phyloP scores from a whole-genome alignment of 495 filamentous ascomycete species.

The Tuber borchii region DNA sequence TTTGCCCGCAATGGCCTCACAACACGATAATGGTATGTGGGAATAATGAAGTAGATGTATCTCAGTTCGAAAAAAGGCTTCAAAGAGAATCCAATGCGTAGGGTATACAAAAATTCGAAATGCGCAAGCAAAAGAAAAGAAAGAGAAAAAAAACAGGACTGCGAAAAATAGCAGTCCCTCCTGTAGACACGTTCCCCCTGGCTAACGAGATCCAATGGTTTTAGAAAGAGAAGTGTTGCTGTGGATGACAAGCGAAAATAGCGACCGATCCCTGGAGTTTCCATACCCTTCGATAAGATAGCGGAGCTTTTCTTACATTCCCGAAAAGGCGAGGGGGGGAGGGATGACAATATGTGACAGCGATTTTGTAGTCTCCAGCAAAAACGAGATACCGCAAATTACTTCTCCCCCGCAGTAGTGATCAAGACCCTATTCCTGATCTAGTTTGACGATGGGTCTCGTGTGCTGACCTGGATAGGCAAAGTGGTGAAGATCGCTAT shows the following conservation, averaged over 20 bases:
- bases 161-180: background rate
- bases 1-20: background rate
- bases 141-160: background rate
- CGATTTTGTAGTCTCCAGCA: constrained; percentile 5
- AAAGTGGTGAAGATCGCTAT: background rate
- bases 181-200: background rate
- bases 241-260: background rate
- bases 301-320: background rate
- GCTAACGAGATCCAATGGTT: background rate
- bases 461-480: background rate
- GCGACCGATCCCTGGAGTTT: background rate
- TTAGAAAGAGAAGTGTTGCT: background rate
- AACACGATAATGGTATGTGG: background rate
- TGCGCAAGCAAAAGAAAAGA: background rate
- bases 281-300: background rate
- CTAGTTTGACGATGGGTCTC: background rate
- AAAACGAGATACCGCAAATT: constrained; percentile 1
- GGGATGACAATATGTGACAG: background rate
- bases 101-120: background rate
- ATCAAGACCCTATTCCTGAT: background rate
- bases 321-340: background rate
- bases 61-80: background rate
- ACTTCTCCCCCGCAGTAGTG: background rate
- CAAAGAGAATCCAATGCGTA: background rate
- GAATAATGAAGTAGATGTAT: background rate